Evolutionary conservation across 1,284 basidiomycete genomes (phyloP), one percentile per base, ranked within the genome.

Genomic region (Microbotryum scabiosae): DNA sequence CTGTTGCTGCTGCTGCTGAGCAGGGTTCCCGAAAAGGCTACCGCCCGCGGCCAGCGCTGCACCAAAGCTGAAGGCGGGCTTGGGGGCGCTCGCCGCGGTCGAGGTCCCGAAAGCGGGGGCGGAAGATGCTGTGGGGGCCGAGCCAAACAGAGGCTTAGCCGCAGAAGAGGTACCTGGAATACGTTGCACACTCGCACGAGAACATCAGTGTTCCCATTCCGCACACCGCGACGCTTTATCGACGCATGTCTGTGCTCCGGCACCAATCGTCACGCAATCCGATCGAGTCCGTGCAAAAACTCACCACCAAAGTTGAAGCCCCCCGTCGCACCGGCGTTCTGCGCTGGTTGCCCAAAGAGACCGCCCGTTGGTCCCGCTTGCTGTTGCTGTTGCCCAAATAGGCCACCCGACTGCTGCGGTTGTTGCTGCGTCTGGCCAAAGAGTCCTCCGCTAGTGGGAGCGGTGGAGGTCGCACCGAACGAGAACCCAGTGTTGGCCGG

Each of bases 341-440:
- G 51, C 26, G 51, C 55, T 23, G 64, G 23, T 18, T 64, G 64
- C 41, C 65, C 73, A 70, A 73, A 73, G 45, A 67, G 32, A 51
- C 70, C 46, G 64, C 65, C 56, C 62, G 64, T 43, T 61, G 53
- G 58, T 62, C 65, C 61, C 65, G 66, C 61, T 32, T 66, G 66
- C 55, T 70, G 70, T 36, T 68, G 66, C n/a, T 59, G 66, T 57
- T 71, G 70, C 10, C 73, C 74, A 48, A 75, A 75, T 41, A 74
- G 65, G 20, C 74, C 73, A n/a, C 69, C 70, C 20, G 67, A 62
- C 47, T 67, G 64, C 55, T 70, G 72, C 28, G 65, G 62, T 49
- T 71, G 70, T 43, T 62, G 67, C 25, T 59, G 63, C 16, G 44
- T 9, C n/a, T 41, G 49, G 4, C 66, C 66, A 23, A 67, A 67